Percentiles rank a stretch among this genome's conserved stretches.
These are phyloP conservation scores for Trichosporon coremiiforme DNA, from an alignment of 1,284 basidiomycete species.

Conservation along the genomic window DNA sequence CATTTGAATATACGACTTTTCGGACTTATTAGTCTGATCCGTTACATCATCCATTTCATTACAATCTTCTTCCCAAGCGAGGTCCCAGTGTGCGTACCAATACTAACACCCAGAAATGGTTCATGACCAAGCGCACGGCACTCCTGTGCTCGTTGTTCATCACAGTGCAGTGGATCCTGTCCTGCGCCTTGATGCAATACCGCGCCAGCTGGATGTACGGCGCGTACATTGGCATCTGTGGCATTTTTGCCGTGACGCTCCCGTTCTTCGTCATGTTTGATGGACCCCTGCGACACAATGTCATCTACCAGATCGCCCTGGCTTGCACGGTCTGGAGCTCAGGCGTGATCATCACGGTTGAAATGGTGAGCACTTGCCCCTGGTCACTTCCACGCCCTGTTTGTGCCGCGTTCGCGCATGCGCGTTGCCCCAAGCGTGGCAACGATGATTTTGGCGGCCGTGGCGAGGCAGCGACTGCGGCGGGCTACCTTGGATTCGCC, in stretches of 20 bases:
- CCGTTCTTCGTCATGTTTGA: conserved; percentile 47
- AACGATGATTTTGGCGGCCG: neutral
- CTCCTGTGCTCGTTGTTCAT: conserved; percentile 43
- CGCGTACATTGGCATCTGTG: conserved; percentile 47
- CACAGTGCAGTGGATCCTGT: conserved; percentile 48
- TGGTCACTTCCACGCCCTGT: neutral
- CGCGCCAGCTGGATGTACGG: conserved; percentile 37
- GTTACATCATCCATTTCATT: neutral
- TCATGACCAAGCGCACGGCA: conserved; percentile 25
- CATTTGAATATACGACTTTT: neutral
- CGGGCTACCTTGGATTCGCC: neutral
- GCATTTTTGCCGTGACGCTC: conserved; percentile 48
- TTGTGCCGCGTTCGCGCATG: neutral
- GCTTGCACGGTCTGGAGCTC: conserved; percentile 46
- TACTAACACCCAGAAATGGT: conserved; percentile 37
- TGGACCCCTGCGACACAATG: conserved; percentile 14
- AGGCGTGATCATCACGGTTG: conserved; percentile 45
- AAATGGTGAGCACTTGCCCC: conserved; percentile 36
- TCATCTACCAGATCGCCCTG: conserved; percentile 50
- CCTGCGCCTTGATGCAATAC: conserved; percentile 34
- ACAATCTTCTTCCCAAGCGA: neutral
- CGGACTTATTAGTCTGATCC: neutral
- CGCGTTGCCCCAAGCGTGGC: neutral
- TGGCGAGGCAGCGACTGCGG: neutral
- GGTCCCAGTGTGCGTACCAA: neutral